Percentiles rank a stretch among this genome's conserved stretches.
phyloP scores from a whole-genome alignment of 169 alveolate species.

The Plasmodium vivax region DNA sequence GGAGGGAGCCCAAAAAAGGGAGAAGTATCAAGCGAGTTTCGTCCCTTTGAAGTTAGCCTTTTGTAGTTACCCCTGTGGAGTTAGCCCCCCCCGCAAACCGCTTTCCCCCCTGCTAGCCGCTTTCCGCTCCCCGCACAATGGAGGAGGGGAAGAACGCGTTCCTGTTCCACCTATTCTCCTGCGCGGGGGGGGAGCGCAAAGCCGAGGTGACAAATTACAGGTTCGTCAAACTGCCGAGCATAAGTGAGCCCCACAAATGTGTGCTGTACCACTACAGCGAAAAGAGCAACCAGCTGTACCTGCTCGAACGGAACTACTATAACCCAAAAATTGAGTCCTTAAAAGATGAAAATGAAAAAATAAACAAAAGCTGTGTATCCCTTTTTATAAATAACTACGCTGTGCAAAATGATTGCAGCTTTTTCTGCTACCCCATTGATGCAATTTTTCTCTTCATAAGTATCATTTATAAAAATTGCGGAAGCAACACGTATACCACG shows the following conservation, averaged over 20 bases:
- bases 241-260: conserved; percentile 49
- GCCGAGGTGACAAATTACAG: conserved; percentile 11
- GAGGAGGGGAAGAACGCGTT: conserved; percentile 37
- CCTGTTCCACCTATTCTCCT: conserved; percentile 47
- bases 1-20: not conserved
- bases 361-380: conserved; percentile 63
- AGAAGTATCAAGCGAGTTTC: not conserved
- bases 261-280: conserved; percentile 48
- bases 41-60: not conserved
- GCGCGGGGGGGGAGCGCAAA: not conserved
- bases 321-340: conserved; percentile 57
- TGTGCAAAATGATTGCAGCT: conserved; percentile 47
- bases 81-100: not conserved
- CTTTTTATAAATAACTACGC: conserved; percentile 60
- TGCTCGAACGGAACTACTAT: conserved; percentile 55
- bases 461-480: conserved; percentile 33
- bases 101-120: not conserved
- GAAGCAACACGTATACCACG: conserved; percentile 31
- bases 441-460: conserved; percentile 45
- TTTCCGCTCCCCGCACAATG: not conserved
- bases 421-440: conserved; percentile 70
- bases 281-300: conserved; percentile 27
- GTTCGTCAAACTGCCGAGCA: conserved; percentile 63
- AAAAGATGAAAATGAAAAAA: conserved; percentile 48
- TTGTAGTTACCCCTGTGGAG: not conserved